These are phyloP conservation scores for Botrytis pseudocinerea DNA, from an alignment of 2,329 filamentous ascomycete genomes.

Conservation along the genomic window DNA sequence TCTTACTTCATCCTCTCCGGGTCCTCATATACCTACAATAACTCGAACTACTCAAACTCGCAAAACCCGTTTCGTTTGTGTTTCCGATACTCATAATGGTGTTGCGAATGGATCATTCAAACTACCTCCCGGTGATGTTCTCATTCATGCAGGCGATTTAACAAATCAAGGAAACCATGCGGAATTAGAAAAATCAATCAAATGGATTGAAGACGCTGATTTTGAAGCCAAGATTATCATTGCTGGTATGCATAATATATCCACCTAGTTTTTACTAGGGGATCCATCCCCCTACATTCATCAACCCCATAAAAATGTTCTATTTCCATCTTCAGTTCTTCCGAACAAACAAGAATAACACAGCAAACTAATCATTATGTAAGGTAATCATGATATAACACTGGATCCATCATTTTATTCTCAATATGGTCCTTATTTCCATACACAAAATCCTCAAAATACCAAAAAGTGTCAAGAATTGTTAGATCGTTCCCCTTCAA, in stretches of 20 bases:
- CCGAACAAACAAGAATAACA: neutral
- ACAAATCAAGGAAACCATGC: conserved; percentile 68
- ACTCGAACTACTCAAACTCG: conserved; percentile 24
- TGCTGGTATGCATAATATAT: conserved; percentile 53
- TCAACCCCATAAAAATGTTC: neutral
- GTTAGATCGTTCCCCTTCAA: conserved; percentile 46
- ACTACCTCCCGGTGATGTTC: conserved; percentile 69
- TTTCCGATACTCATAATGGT: conserved; percentile 75
- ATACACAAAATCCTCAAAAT: conserved; percentile 57
- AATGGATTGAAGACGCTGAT: conserved; percentile 66
- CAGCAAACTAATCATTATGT: conserved; percentile 23
- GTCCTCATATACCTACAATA: neutral
- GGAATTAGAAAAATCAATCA: conserved; percentile 61
- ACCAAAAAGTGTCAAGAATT: conserved; percentile 55
- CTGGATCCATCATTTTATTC: conserved; percentile 64
- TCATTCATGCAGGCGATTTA: conserved; percentile 75
- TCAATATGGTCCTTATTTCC: conserved; percentile 54
- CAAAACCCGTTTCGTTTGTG: conserved; percentile 68
- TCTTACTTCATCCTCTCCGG: conserved; percentile 3
- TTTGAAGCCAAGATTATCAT: conserved; percentile 72
- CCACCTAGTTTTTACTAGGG: neutral
- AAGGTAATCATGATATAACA: conserved; percentile 75
- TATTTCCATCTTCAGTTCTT: conserved; percentile 18
- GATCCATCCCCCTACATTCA: neutral
- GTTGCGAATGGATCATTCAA: conserved; percentile 53